These are phyloP conservation scores for Amyloporia xantha DNA, from an alignment of 768 basidiomycete species.

Conservation along the genomic window DNA sequence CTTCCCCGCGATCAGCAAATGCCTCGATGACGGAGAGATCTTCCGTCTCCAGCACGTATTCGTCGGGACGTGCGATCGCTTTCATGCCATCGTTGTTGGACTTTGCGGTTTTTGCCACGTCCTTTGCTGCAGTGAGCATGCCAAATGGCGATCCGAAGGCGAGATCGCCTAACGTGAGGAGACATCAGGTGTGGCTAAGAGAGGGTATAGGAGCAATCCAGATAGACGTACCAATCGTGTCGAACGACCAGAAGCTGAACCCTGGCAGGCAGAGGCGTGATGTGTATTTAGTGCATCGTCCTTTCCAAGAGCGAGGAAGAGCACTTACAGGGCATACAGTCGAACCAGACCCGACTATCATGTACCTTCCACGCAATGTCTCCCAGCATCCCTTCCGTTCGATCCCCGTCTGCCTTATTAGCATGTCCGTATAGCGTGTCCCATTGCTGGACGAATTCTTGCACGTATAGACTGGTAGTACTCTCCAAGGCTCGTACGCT, in stretches of 20 bases:
- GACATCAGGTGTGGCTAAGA: constrained; percentile 1
- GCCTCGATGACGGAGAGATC: background rate
- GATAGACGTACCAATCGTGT: constrained; percentile 49
- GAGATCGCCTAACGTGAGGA: constrained; percentile 41
- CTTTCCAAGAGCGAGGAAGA: background rate
- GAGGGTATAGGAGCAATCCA: background rate
- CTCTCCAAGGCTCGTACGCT: constrained; percentile 76
- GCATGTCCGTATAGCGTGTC: constrained; percentile 55
- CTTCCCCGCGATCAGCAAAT: background rate
- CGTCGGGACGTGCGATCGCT: constrained; percentile 36
- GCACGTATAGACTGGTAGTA: constrained; percentile 54
- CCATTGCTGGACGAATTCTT: constrained; percentile 59
- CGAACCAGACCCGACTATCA: constrained; percentile 57
- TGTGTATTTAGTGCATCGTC: background rate
- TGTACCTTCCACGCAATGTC: constrained; percentile 47
- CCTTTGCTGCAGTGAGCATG: constrained; percentile 68
- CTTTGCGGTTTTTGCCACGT: constrained; percentile 57
- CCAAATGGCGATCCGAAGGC: constrained; percentile 83
- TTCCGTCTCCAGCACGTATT: background rate
- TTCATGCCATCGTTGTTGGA: constrained; percentile 45
- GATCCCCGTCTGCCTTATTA: constrained; percentile 29
- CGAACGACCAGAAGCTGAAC: constrained; percentile 52
- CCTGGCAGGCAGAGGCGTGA: constrained; percentile 24
- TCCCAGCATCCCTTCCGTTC: constrained; percentile 43
- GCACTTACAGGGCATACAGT: constrained; percentile 58